phyloP scores from a whole-genome alignment of 108 stramenopile genomes.

The Seminavis robusta region DNA sequence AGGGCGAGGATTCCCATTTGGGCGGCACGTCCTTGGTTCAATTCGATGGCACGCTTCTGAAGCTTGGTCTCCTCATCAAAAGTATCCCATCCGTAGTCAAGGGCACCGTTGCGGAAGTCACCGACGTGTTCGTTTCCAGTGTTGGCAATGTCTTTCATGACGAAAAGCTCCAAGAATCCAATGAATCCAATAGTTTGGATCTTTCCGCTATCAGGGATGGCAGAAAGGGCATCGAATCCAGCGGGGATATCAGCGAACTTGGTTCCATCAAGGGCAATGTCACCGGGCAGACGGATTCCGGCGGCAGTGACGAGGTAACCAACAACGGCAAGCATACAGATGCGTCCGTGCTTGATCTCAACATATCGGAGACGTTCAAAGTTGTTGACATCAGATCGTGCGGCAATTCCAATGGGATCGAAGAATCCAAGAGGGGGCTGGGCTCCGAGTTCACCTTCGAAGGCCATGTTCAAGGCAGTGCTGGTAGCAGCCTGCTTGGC shows the following conservation, averaged over 20 bases:
- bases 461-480: too few relatives aligned
- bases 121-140: slow-evolving; percentile 64
- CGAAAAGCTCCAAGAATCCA: slow-evolving; percentile 47
- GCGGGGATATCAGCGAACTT: slow-evolving; percentile 54
- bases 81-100: slow-evolving; percentile 64
- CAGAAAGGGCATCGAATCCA: slow-evolving; percentile 38
- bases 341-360: slow-evolving; percentile 89
- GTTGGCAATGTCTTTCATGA: slow-evolving; percentile 39
- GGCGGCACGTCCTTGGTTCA: slow-evolving; percentile 89
- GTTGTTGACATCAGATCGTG: slow-evolving; percentile 23
- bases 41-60: slow-evolving; percentile 77
- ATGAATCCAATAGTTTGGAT: slow-evolving; percentile 48
- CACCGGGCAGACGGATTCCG: slow-evolving; percentile 68
- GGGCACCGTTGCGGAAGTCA: slow-evolving; percentile 73
- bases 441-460: too few relatives aligned
- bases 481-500: slow-evolving; percentile 30
- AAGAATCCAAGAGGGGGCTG: too few relatives aligned
- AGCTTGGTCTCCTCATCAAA: slow-evolving; percentile 69
- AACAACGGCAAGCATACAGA: slow-evolving; percentile 59
- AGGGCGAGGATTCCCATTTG: slow-evolving; percentile 84
- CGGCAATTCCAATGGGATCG: too few relatives aligned
- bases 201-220: slow-evolving; percentile 36
- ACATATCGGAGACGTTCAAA: slow-evolving; percentile 69
- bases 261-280: slow-evolving; percentile 43
- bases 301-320: slow-evolving; percentile 51